Evolutionary conservation across 2,329 filamentous ascomycete species (phyloP).

Genomic region (Colletotrichum sansevieriae): DNA sequence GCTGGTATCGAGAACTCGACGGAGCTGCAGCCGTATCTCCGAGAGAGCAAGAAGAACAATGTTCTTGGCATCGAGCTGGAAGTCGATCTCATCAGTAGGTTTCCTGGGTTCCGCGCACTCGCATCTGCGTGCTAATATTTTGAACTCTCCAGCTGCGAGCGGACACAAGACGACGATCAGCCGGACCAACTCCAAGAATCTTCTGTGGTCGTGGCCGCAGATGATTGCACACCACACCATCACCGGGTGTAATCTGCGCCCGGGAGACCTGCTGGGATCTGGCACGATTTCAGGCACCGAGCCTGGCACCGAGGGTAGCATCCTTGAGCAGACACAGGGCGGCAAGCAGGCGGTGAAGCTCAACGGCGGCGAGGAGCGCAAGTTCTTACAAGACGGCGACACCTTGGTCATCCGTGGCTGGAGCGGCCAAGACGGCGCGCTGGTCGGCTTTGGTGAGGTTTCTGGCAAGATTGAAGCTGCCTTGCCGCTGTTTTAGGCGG

Average conservation of each 20-base stretch:
- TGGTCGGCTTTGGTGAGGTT: conserved; percentile 84
- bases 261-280: conserved; percentile 81
- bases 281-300: conserved; percentile 80
- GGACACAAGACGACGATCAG: conserved; percentile 48
- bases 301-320: conserved; percentile 73
- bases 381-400: conserved; percentile 82
- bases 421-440: conserved; percentile 73
- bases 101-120: too few species aligned
- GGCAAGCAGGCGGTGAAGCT: conserved; percentile 76
- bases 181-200: conserved; percentile 52
- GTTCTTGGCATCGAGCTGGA: conserved; percentile 55
- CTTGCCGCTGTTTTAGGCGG: conserved; percentile 47
- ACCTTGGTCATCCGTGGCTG: conserved; percentile 75
- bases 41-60: conserved; percentile 64
- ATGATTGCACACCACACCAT: conserved; percentile 87
- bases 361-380: conserved; percentile 74
- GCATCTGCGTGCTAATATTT: conserved; percentile 20
- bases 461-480: conserved; percentile 67
- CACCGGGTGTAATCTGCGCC: conserved; percentile 79
- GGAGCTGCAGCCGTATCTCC: conserved; percentile 59
- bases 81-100: conserved; percentile 56
- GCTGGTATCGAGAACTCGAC: conserved; percentile 50
- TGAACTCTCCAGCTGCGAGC: conserved; percentile 45
- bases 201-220: conserved; percentile 86
- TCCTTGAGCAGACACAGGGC: conserved; percentile 79